These are phyloP conservation scores for Ampelocalamus luodianensis DNA, from an alignment of 176 grass and related monocot species.

Conservation along the genomic window DNA sequence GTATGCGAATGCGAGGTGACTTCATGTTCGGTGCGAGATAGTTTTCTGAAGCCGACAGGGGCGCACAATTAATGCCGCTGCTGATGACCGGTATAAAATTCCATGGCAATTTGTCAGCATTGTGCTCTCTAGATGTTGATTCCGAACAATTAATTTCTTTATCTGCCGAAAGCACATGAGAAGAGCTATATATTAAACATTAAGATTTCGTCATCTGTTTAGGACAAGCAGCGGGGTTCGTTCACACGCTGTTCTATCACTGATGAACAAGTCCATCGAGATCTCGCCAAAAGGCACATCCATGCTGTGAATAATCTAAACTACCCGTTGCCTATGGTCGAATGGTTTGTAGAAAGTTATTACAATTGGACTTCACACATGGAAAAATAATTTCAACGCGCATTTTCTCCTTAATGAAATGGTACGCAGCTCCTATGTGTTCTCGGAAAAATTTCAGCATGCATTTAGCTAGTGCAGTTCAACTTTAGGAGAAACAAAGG, in stretches of 20 bases:
- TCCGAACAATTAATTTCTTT: neutral
- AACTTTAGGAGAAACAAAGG: neutral
- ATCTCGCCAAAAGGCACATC: too few relatives aligned
- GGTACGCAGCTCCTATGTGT: too few relatives aligned
- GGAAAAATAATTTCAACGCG: too few relatives aligned
- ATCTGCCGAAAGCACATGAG: neutral
- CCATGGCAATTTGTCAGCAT: neutral
- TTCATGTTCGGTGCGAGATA: slow-evolving; percentile 15
- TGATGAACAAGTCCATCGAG: neutral
- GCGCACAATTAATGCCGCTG: slow-evolving; percentile 1
- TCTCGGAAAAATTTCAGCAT: too few relatives aligned
- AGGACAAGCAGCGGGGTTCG: neutral
- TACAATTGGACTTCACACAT: too few relatives aligned
- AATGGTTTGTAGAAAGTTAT: neutral
- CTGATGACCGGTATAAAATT: neutral
- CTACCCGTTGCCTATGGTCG: neutral
- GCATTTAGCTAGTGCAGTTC: neutral
- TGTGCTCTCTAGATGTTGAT: slow-evolving; percentile 14
- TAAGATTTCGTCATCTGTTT: slow-evolving; percentile 29
- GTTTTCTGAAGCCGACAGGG: slow-evolving; percentile 19
- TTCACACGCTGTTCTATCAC: neutral
- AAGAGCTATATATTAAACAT: neutral
- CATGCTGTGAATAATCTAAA: neutral
- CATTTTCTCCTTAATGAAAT: too few relatives aligned
- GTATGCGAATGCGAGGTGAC: neutral